Conservation (phyloP, 2,329 filamentous ascomycete genomes). For the Claviceps sp. region DNA sequence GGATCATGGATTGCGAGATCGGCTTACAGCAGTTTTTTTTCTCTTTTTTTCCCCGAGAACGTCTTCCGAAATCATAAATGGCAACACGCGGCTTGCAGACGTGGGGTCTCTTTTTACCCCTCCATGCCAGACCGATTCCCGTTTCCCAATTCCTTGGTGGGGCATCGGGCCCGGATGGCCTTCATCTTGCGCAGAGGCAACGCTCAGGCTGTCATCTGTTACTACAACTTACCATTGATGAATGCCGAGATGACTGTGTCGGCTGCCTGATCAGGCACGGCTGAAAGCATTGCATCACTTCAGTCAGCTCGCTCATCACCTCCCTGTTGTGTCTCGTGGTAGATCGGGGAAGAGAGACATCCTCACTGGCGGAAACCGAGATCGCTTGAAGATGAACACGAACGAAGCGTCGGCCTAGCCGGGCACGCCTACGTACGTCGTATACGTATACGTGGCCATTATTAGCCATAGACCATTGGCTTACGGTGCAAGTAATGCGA, state of each 20-base stretch:
- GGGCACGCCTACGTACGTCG: too few species aligned
- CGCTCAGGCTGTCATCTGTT: neutral
- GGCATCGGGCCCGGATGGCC: neutral
- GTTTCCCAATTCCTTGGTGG: neutral
- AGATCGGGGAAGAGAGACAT: slow-evolving; percentile 8
- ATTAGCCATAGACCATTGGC: neutral
- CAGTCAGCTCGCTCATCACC: neutral
- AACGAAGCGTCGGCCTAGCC: neutral
- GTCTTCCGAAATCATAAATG: neutral
- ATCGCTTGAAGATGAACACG: slow-evolving; percentile 38
- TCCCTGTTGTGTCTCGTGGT: neutral
- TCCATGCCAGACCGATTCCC: neutral
- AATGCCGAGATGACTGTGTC: neutral
- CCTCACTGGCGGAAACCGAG: slow-evolving; percentile 32
- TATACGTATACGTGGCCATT: neutral
- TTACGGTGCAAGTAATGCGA: neutral
- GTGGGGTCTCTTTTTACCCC: neutral
- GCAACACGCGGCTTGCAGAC: neutral
- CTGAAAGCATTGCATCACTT: neutral
- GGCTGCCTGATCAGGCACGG: neutral
- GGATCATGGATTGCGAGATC: neutral
- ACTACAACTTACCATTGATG: neutral
- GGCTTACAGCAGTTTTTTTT: neutral
- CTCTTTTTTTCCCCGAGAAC: neutral
- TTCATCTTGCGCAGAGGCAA: neutral